Evolutionary conservation across 2,329 filamentous ascomycete species (phyloP).

Genomic region (Arthrobotrys iridis): DNA sequence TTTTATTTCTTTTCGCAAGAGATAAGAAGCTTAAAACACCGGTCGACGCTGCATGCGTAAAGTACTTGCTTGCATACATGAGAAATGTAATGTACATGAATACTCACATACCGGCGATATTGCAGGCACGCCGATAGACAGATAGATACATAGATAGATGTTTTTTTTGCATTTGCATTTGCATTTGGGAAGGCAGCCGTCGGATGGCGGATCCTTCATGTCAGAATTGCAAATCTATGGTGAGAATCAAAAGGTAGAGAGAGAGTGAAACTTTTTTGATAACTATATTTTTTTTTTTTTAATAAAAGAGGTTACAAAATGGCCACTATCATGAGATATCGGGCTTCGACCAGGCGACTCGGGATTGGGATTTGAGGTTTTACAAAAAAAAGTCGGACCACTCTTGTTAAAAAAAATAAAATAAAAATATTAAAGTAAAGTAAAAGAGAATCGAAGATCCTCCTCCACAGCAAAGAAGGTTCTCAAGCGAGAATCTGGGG

Average conservation of each 20-base stretch:
- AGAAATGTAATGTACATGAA: neutral
- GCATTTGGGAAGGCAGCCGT: neutral
- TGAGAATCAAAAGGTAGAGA: neutral
- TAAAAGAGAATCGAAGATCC: slow-evolving; percentile 11
- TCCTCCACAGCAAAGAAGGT: slow-evolving; percentile 29
- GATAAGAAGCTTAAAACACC: neutral
- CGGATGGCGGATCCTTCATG: slow-evolving; percentile 3
- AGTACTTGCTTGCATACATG: neutral
- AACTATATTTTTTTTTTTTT: too few relatives aligned
- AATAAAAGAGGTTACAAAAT: neutral
- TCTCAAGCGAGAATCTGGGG: slow-evolving; percentile 52
- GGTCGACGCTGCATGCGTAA: neutral
- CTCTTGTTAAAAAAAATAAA: too few relatives aligned
- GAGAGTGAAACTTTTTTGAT: neutral
- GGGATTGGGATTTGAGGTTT: slow-evolving; percentile 9
- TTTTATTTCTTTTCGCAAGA: neutral
- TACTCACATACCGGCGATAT: neutral
- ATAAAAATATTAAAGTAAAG: too few relatives aligned
- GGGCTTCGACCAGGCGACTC: slow-evolving; percentile 19
- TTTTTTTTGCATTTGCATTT: neutral
- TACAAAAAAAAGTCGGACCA: slow-evolving; percentile 20
- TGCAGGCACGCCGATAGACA: neutral
- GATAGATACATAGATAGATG: neutral
- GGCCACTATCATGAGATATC: slow-evolving; percentile 26
- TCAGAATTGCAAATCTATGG: neutral